Evolutionary conservation across 352 stramenopile genomes (phyloP).

Genomic region (Blastocystis sp.): DNA sequence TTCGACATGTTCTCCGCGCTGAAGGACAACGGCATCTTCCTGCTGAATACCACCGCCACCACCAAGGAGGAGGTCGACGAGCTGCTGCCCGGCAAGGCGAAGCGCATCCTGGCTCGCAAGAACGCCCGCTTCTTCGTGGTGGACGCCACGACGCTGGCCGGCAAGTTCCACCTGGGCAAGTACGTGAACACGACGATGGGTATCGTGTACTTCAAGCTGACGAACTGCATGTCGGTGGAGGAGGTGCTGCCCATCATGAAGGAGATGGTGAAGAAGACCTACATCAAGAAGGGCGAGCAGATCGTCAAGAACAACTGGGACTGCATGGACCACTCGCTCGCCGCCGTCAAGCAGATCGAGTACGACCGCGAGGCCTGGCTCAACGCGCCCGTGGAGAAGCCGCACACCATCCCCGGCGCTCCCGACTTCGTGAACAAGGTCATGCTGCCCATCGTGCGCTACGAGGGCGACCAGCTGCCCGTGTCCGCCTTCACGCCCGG

Average conservation of each 20-base stretch:
- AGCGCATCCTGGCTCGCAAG: constrained; percentile 73
- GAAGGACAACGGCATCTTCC: constrained; percentile 74
- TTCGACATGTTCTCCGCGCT: constrained; percentile 75
- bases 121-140: constrained; percentile 71
- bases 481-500: constrained; percentile 71
- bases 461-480: constrained; percentile 64
- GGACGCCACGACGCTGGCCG: constrained; percentile 73
- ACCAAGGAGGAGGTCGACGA: constrained; percentile 74
- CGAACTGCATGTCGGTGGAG: constrained; percentile 73
- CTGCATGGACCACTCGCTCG: constrained; percentile 72
- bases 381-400: constrained; percentile 73
- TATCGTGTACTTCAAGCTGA: constrained; percentile 75
- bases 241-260: constrained; percentile 74
- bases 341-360: constrained; percentile 58
- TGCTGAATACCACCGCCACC: constrained; percentile 75
- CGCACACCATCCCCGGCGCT: constrained; percentile 71
- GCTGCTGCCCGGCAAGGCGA: constrained; percentile 74
- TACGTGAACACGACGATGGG: constrained; percentile 77
- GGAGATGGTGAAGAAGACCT: constrained; percentile 74
- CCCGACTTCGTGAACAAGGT: constrained; percentile 64
- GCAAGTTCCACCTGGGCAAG: constrained; percentile 73
- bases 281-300: constrained; percentile 75
- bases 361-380: constrained; percentile 72
- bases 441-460: constrained; percentile 62
- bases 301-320: constrained; percentile 76